Evolutionary conservation across 768 basidiomycete species (phyloP), one percentile per base, ranked within the genome.

Genomic region (Melanogaster broomeanus): DNA sequence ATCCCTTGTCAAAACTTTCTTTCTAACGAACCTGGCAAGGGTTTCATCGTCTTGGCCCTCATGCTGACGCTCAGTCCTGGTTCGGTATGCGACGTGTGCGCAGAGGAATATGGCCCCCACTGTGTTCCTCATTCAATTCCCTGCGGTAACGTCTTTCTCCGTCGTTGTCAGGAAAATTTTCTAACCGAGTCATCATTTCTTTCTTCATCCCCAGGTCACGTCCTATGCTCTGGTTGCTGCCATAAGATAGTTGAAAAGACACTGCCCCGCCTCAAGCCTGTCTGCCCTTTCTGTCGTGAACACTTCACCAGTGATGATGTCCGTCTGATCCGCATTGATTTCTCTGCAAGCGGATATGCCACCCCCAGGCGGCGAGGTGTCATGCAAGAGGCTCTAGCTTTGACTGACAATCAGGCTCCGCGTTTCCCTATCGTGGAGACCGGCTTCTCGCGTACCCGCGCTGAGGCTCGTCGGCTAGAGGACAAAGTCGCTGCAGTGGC

Each of bases 71-170:
- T 91, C 66, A 79, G 75, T 75, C 82, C 87, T 71, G 87, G 87
- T 72, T 90, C 86, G 69, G 78, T 84, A 70, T 91, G 89, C 84
- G 89, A 91, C 79, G 89, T 91, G 66, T 91, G 89, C 77, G 88
- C 88, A 64, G 88, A 90, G 74, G 88, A 90, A 77, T 91, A 81
- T 72, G 85, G 85, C 66, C 75, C 82, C 51, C 84, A 84, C 61
- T 83, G 82, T 68, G 74, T 81, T 56, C 89, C 89, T 55, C 85
- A 90, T 68, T 88, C 82, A 46, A 90, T 91, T 66, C 85, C 89
- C 53, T 91, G 89, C 73, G 89, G 89, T 89, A 46, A 58, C 21
- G 55, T 55, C 27, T 31, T 16, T 45, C 55, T 24, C 25, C 48
- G 40, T 51, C 39, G 40, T 49, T 19, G 33, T 19, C 30, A 39